These are phyloP conservation scores for Alternaria dauci DNA, from an alignment of 2,329 filamentous ascomycete species.

Conservation along the genomic window DNA sequence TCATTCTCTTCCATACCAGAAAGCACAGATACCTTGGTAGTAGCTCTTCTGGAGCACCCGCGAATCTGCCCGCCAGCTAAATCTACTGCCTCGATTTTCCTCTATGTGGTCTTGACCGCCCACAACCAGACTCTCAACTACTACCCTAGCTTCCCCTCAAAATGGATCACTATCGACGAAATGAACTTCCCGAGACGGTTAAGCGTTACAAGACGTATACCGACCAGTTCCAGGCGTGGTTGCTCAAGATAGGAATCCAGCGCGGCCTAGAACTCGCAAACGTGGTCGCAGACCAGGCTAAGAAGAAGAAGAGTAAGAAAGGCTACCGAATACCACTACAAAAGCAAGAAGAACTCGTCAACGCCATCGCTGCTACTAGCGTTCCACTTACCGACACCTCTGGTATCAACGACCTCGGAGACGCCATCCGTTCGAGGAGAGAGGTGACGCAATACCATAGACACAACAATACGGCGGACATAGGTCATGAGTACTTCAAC, in stretches of 20 bases:
- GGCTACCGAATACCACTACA: slow-evolving; percentile 16
- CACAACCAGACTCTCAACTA: background rate
- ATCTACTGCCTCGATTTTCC: background rate
- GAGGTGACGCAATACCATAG: slow-evolving; percentile 24
- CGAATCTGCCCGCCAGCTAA: background rate
- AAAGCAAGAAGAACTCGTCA: slow-evolving; percentile 16
- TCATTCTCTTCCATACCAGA: background rate
- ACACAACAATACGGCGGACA: slow-evolving; percentile 9
- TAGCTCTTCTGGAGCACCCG: background rate
- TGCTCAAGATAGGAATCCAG: slow-evolving; percentile 20
- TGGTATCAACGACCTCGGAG: slow-evolving; percentile 22
- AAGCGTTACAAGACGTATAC: slow-evolving; percentile 24
- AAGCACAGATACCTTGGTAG: background rate
- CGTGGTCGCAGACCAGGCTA: slow-evolving; percentile 9
- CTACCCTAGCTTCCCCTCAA: background rate
- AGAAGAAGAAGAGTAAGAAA: slow-evolving; percentile 4
- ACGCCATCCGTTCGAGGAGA: slow-evolving; percentile 30
- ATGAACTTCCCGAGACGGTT: slow-evolving; percentile 30
- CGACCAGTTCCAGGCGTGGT: slow-evolving; percentile 26
- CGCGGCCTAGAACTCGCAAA: slow-evolving; percentile 21
- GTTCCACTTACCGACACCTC: slow-evolving; percentile 19
- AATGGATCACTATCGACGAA: slow-evolving; percentile 26
- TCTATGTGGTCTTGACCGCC: background rate
- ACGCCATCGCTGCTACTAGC: slow-evolving; percentile 20
- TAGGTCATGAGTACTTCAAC: slow-evolving; percentile 22